These are phyloP conservation scores for Rhinocladiella similis DNA, from an alignment of 2,329 filamentous ascomycete genomes.

Conservation along the genomic window DNA sequence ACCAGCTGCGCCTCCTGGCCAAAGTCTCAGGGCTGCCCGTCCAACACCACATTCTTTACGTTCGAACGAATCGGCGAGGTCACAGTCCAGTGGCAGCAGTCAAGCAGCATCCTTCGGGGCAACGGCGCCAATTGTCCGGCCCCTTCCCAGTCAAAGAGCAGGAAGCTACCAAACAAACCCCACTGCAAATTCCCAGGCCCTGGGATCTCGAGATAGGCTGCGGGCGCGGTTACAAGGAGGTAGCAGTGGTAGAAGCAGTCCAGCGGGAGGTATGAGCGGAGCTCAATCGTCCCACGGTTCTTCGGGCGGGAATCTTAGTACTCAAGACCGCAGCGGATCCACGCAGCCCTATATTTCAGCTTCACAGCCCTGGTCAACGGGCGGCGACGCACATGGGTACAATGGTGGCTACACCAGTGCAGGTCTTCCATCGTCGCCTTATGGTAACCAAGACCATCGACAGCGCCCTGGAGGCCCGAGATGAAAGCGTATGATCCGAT, in stretches of 20 bases:
- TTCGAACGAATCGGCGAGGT: slow-evolving; percentile 18
- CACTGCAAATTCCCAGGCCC: slow-evolving; percentile 36
- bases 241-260: slow-evolving; percentile 27
- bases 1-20: slow-evolving; percentile 26
- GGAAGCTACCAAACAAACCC: slow-evolving; percentile 69
- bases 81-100: slow-evolving; percentile 17
- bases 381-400: slow-evolving; percentile 19
- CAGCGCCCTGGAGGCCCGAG: slow-evolving; percentile 27
- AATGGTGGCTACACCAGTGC: slow-evolving; percentile 15
- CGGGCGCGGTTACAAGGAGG: slow-evolving; percentile 78
- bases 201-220: slow-evolving; percentile 58
- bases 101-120: slow-evolving; percentile 8
- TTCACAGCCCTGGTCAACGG: slow-evolving; percentile 29
- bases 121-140: slow-evolving; percentile 47
- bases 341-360: slow-evolving; percentile 29
- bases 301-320: slow-evolving; percentile 10
- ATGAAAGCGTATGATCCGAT: slow-evolving; percentile 4
- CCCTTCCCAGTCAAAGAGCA: slow-evolving; percentile 69
- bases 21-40: slow-evolving; percentile 26
- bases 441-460: slow-evolving; percentile 21
- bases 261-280: slow-evolving; percentile 17
- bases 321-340: slow-evolving; percentile 11
- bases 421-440: slow-evolving; percentile 19
- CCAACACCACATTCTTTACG: slow-evolving; percentile 35
- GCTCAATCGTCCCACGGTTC: slow-evolving; percentile 18